Conservation (phyloP, 305 asterid genomes). For the Solanum hybrid region DNA sequence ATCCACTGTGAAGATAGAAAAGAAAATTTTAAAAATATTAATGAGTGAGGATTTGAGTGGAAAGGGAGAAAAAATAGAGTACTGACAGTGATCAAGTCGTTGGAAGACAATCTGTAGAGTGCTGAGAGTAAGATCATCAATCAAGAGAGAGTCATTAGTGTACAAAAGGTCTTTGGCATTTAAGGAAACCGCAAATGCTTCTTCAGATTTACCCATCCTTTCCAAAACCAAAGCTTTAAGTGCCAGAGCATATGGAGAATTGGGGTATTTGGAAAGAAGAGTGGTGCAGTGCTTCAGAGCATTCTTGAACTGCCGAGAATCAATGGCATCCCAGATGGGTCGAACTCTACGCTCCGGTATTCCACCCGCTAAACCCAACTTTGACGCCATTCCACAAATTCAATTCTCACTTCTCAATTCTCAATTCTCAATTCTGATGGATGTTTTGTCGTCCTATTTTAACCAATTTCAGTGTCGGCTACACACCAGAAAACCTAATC, state of each 20-base stretch:
- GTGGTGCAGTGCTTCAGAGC: constrained; percentile 74
- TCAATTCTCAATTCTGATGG: background rate
- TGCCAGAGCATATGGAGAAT: constrained; percentile 83
- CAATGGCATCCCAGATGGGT: constrained; percentile 94
- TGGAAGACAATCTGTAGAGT: constrained; percentile 93
- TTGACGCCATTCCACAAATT: constrained; percentile 53
- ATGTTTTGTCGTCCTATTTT: background rate
- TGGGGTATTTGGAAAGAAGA: constrained; percentile 72
- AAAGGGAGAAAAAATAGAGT: background rate
- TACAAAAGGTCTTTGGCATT: constrained; percentile 70
- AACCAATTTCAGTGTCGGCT: background rate
- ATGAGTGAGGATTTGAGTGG: background rate
- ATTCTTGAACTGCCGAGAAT: constrained; percentile 87
- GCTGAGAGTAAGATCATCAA: constrained; percentile 92
- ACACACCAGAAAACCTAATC: background rate
- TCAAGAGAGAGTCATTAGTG: constrained; percentile 44
- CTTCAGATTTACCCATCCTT: constrained; percentile 84
- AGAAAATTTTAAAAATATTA: background rate
- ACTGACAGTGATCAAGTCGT: constrained; percentile 82
- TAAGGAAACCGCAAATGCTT: constrained; percentile 70
- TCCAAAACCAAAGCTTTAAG: constrained; percentile 82
- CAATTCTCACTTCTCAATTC: background rate
- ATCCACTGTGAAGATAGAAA: constrained; percentile 50
- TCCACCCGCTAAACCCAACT: constrained; percentile 88
- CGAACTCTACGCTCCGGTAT: constrained; percentile 93